phyloP scores from a whole-genome alignment of 352 stramenopile genomes.

The Phytophthora ramorum region DNA sequence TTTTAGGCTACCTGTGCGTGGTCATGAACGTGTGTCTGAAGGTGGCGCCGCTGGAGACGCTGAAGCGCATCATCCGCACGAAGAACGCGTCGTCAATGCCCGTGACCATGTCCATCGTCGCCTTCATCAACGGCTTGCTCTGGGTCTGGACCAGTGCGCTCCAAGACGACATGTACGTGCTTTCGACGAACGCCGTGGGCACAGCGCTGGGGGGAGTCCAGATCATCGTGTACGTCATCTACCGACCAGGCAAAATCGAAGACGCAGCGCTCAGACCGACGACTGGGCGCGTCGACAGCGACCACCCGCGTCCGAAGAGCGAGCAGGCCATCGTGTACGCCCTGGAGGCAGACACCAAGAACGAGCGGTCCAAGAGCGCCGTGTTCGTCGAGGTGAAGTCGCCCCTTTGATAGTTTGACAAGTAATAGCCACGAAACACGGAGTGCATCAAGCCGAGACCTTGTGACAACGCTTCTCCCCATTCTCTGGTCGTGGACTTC shows the following conservation, averaged over 20 bases:
- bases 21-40: constrained; percentile 36
- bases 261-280: background rate
- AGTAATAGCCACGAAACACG: background rate
- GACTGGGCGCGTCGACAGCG: background rate
- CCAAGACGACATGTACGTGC: constrained; percentile 37
- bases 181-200: constrained; percentile 33
- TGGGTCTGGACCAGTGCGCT: constrained; percentile 32
- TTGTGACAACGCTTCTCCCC: background rate
- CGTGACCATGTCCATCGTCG: constrained; percentile 33
- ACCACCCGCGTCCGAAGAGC: constrained; percentile 10
- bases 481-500: background rate
- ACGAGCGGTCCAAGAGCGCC: constrained; percentile 3
- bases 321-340: constrained; percentile 30
- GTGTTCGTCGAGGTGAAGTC: constrained; percentile 17
- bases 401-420: background rate
- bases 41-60: constrained; percentile 33
- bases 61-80: constrained; percentile 34
- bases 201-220: constrained; percentile 21
- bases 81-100: constrained; percentile 41
- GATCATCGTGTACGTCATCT: constrained; percentile 36
- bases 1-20: constrained; percentile 34
- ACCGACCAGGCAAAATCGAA: constrained; percentile 26
- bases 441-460: background rate
- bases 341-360: constrained; percentile 7
- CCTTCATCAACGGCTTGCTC: constrained; percentile 33